Evolutionary conservation across 345 rosid species (phyloP), one percentile per base, ranked within the genome.

Genomic region (Noccaea caerulescens): DNA sequence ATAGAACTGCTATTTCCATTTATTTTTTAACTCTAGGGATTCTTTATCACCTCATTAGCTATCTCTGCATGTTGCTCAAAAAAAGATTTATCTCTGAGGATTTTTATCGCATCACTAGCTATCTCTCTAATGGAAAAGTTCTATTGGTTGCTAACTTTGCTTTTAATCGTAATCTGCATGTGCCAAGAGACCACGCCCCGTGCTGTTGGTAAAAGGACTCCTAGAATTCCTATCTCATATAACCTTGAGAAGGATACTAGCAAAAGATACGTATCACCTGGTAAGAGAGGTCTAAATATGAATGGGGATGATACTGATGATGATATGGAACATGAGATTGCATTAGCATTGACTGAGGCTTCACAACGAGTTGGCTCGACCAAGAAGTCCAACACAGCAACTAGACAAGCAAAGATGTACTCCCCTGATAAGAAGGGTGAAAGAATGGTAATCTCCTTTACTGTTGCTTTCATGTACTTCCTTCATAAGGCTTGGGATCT

Each of bases 151-250:
- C 79, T 77, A 72, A 72, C 57, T 58, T 73, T 66, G 65, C 56
- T 47, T 11, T 46, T 30, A 61, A 72, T 69, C 71, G 60, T 77
- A 71, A 69, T 43, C 65, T 76, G 61, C 79, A 45, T 70, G 72
- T 70, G 16, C 66, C 43, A 77, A 89, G 96, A 80, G 73, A 84
- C 82, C 78, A 69, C 79, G 80, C 87, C 93, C 25, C 91, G 93
- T 73, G 91, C 91, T 66, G 93, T 89, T 78, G 96, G 93, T 43
- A 89, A 86, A 84, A 81, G 96, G 83, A 89, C 91, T 54, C 96
- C 96, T 67, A 85, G 96, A 66, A 84, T 89, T 56, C 91, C 93
- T 53, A 82, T 87, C 77, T 73, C 88, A 56, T 79, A 68, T 81
- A 65, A 87, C 60, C 77, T 39, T 68, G 86, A 84, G 57, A 89